These are phyloP conservation scores for Solioccasus polychromus DNA, from an alignment of 768 basidiomycete species.

Conservation along the genomic window DNA sequence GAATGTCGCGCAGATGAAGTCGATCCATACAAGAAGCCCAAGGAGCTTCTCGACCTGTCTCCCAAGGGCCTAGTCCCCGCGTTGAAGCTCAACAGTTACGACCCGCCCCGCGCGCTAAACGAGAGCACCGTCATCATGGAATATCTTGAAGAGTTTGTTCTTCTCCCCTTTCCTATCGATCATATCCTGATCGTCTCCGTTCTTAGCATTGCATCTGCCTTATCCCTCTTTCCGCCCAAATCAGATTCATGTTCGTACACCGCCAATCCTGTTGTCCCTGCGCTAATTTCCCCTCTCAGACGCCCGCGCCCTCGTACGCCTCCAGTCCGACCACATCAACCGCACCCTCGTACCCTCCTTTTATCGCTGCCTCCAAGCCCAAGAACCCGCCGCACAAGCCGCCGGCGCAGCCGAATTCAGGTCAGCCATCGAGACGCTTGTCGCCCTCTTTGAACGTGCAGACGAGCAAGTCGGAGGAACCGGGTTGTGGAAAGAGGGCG, in stretches of 20 bases:
- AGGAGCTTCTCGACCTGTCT: conserved; percentile 75
- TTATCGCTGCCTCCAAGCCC: conserved; percentile 73
- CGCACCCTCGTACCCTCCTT: conserved; percentile 66
- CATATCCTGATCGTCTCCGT: no score
- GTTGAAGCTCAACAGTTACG: conserved; percentile 50
- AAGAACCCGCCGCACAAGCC: conserved; percentile 52
- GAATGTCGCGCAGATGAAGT: conserved; percentile 56
- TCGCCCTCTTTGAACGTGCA: conserved; percentile 49
- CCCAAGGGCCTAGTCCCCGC: conserved; percentile 82
- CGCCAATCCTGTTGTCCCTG: background rate
- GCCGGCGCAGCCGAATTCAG: conserved; percentile 52
- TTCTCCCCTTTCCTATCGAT: no score
- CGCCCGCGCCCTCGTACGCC: conserved; percentile 61
- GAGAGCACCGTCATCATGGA: conserved; percentile 81
- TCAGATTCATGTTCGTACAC: conserved; percentile 55
- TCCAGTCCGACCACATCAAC: conserved; percentile 67
- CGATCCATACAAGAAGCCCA: conserved; percentile 79
- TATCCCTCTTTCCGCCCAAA: conserved; percentile 54
- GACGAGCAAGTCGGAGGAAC: conserved; percentile 47
- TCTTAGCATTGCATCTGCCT: conserved; percentile 48
- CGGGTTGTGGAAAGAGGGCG: conserved; percentile 60
- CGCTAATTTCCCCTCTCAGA: conserved; percentile 37
- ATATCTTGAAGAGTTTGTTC: conserved; percentile 69
- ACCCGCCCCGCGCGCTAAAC: conserved; percentile 62
- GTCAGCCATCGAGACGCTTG: conserved; percentile 48